These are phyloP conservation scores for Bipolaris victoriae DNA, from an alignment of 2,329 filamentous ascomycete genomes.

Conservation along the genomic window DNA sequence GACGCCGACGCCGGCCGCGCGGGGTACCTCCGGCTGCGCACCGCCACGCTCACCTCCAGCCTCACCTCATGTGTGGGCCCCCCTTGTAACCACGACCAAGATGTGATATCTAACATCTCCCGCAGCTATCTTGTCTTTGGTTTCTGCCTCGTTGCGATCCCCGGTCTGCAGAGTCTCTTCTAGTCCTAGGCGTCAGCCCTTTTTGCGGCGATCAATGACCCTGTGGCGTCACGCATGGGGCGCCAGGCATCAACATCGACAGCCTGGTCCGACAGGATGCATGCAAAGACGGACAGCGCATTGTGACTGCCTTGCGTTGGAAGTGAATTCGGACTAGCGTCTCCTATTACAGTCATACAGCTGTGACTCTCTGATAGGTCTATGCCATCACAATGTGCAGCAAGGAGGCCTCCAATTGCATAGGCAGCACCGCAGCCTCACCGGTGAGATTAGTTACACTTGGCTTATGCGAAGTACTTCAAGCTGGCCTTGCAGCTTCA, in stretches of 20 bases:
- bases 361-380: neutral
- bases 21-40: conserved; percentile 7
- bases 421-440: conserved; percentile 18
- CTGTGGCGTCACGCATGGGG: neutral
- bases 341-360: neutral
- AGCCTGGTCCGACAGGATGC: neutral
- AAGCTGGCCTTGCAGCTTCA: neutral
- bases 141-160: neutral
- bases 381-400: neutral
- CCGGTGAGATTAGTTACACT: conserved; percentile 4
- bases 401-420: conserved; percentile 9
- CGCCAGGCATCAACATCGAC: conserved; percentile 1
- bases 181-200: neutral
- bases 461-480: conserved; percentile 1
- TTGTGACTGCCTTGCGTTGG: neutral
- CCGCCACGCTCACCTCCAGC: conserved; percentile 8
- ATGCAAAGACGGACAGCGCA: neutral
- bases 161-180: neutral
- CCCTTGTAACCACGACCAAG: neutral
- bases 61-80: neutral
- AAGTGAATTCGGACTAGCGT: neutral
- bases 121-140: neutral
- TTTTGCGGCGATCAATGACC: neutral
- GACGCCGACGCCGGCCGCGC: conserved; percentile 18
- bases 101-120: neutral